Base-by-base conservation (phyloP, 176 grass and related monocot genomes). In the Paspalum vaginatum region DNA sequence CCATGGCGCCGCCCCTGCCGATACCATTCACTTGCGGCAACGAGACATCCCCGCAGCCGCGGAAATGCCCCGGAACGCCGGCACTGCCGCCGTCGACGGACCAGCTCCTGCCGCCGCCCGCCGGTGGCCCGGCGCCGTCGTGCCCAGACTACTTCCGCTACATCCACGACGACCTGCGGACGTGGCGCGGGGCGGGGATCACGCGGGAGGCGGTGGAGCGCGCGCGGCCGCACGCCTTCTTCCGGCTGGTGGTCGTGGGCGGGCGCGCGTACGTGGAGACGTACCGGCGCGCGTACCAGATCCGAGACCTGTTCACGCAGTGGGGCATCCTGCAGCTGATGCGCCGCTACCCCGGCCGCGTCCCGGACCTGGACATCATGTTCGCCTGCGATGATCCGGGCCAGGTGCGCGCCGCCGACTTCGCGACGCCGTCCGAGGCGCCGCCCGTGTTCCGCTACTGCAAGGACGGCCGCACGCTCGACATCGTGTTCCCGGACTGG, bases 401-500 rank as follows among this genome's bases (percentile, higher is more conserved):
- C 9, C 54, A 74, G 65, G 79, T 95, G 58, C 76, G 68, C 72
- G 73, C 77, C 13, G 21, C 62, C 6, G 61, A 84, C 65, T 94
- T 86, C 44, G n/a, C 24, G 8, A 5, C 15, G 0, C 68, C 81
- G 39, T 7, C 88, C 5, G 60, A 61, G 5, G 77, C 79, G 37
- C 91, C 87, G 41, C 90, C 90, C 4, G 53, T 93, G 62, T 89
- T 89, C 81, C 84, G 80, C 27, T 95, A 90, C 76, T 90, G 89
- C 82, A 90, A 76, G 84, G 82, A 95, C 51, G 45, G 9, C 12
- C 15, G 20, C 2, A 84, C 89, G 32, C 48, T 90, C 2, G 87
- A 92, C 81, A 61, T 95, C 78, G 57, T 92, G 24, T 95, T 95
- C 87, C 89, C 93, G 16, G 93, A 95, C 75, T 95, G 93, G 93